phyloP scores from a whole-genome alignment of 495 filamentous ascomycete species.

The Talaromyces proteolyticus region DNA sequence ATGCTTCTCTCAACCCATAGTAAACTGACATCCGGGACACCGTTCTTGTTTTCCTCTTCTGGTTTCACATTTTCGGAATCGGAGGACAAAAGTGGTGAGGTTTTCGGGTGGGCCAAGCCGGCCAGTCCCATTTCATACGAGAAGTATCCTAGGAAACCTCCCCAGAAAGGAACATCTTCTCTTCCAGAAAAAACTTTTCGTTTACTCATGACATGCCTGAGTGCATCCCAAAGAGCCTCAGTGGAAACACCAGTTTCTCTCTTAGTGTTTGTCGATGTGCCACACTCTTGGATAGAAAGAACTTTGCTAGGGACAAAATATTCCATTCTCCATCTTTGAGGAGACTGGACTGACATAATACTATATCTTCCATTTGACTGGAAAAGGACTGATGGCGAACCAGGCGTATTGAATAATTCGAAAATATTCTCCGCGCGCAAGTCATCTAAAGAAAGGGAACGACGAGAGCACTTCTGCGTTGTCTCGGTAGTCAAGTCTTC shows the following conservation, averaged over 20 bases:
- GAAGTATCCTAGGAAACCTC: constrained; percentile 84
- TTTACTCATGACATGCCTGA: constrained; percentile 48
- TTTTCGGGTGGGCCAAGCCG: constrained; percentile 30
- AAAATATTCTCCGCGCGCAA: constrained; percentile 28
- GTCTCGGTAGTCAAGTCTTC: constrained; percentile 29
- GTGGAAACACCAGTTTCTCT: constrained; percentile 15
- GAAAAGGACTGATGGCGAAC: constrained; percentile 32
- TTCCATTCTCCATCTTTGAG: constrained; percentile 37
- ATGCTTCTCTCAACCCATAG: constrained; percentile 74
- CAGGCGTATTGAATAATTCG: constrained; percentile 29
- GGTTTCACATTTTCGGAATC: neutral
- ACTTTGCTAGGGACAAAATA: constrained; percentile 21
- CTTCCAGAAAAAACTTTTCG: constrained; percentile 37
- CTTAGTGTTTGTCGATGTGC: neutral
- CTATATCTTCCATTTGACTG: constrained; percentile 36
- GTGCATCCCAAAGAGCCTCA: constrained; percentile 33
- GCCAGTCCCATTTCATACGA: constrained; percentile 81
- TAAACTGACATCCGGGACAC: constrained; percentile 67
- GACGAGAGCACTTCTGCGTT: constrained; percentile 18
- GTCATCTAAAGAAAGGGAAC: constrained; percentile 14
- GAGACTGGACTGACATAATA: constrained; percentile 35
- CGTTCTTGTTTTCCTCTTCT: constrained; percentile 19
- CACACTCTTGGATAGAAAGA: constrained; percentile 18
- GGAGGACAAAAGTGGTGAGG: constrained; percentile 1
- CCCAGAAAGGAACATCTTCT: constrained; percentile 62